phyloP scores from a whole-genome alignment of 1,284 basidiomycete species.

The Garcileccinum viscosum region DNA sequence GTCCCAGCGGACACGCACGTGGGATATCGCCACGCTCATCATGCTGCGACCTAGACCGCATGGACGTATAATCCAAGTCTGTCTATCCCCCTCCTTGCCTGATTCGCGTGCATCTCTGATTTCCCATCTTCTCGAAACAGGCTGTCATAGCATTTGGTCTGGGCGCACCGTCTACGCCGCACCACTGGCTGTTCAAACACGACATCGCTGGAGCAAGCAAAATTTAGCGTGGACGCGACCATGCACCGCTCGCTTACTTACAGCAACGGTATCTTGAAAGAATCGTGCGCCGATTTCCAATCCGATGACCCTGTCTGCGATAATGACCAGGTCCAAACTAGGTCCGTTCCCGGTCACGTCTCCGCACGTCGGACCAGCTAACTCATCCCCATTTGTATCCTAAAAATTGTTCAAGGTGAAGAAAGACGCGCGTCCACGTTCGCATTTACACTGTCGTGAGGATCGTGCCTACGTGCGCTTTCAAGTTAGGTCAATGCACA shows the following conservation, averaged over 20 bases:
- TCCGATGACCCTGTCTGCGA: constrained; percentile 48
- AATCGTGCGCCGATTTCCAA: constrained; percentile 57
- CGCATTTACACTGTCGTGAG: too few species aligned
- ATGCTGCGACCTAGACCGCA: constrained; percentile 46
- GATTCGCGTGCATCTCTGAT: neutral
- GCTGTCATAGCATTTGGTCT: constrained; percentile 61
- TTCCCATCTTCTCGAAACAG: constrained; percentile 25
- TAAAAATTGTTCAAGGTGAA: constrained; percentile 55
- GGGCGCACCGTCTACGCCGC: constrained; percentile 48
- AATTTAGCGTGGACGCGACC: constrained; percentile 59
- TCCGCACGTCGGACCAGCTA: constrained; percentile 8
- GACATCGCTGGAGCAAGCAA: constrained; percentile 51
- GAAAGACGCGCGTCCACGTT: too few species aligned
- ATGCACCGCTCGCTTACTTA: constrained; percentile 43
- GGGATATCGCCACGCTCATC: constrained; percentile 3
- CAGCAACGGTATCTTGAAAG: constrained; percentile 49
- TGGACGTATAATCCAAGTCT: constrained; percentile 64
- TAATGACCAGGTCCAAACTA: constrained; percentile 58
- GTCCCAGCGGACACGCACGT: neutral
- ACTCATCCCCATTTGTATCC: neutral
- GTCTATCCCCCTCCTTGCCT: neutral
- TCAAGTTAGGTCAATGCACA: constrained; percentile 41
- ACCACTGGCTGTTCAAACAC: constrained; percentile 44
- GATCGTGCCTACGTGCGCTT: neutral
- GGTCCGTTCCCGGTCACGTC: constrained; percentile 28